Base-by-base conservation (phyloP, 2,329 filamentous ascomycete genomes). In the Chrysoporthe puriensis region DNA sequence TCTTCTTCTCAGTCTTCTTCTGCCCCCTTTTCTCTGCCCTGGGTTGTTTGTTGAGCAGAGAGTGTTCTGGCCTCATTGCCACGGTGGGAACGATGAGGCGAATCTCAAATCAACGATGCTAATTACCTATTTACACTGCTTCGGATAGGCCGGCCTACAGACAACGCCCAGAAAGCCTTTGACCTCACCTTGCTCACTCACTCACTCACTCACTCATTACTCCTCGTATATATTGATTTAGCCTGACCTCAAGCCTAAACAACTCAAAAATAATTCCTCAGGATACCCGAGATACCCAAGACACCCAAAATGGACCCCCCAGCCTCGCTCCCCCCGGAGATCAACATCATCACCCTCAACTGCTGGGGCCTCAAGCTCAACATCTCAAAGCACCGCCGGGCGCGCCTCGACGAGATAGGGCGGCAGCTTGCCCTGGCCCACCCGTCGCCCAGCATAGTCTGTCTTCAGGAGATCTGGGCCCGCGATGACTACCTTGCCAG, bases 381-480 rank as follows among this genome's bases (percentile, higher is more conserved):
- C 62, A 85, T 98, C 75, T 90, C 94, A 63, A 90, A 90, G 72
- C 87, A 92, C 72, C 92, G 94, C 72, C 83, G 86, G 71, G 90
- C 91, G 73, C 92, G 96, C 56, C 86, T 98, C 62, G 80, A 85
- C 42, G 92, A 97, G 77, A 97, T 98, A 75, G 95, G 93, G 64
- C 89, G 86, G 71, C 91, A 91, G 71, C 86, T 98, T 71, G 91
- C 93, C 71, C 79, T 83, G 54, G 84, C 88, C 67, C 80, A 85
- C 21, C 92, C 92, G 0, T 77, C 85, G 11, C 93, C 94, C 40
- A 86, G 96, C 70, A 94, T 97, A 74, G 93, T 97, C 70, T 93
- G 91, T n/a, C 84, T 98, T 18, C 95, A 98, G 80, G 95, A 98
- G 83, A 96, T 93, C 82, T 99, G 93, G 90, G 94, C 92, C 3